Percentiles rank a stretch among this genome's conserved stretches.
Conservation (phyloP, 805 yeast genomes). For the Candida stauntonica region DNA sequence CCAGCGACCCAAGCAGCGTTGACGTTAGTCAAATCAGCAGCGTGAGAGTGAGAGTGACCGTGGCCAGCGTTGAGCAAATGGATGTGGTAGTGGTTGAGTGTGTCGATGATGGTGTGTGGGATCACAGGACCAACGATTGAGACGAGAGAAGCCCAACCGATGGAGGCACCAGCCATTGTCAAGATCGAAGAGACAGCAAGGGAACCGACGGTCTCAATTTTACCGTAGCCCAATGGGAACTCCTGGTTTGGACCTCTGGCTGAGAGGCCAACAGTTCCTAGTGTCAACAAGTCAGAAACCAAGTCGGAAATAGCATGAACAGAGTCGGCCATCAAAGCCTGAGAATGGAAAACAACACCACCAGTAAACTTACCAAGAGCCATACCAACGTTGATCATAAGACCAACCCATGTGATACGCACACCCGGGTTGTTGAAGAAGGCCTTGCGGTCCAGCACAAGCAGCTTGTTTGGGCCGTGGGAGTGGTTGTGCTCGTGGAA, state of each 20-base stretch:
- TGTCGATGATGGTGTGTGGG: conserved; percentile 58
- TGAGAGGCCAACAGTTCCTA: conserved; percentile 82
- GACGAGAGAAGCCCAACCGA: conserved; percentile 80
- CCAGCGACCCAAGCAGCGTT: conserved; percentile 97
- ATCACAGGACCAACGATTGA: conserved; percentile 63
- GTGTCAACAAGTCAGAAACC: conserved; percentile 82
- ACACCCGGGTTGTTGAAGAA: conserved; percentile 74
- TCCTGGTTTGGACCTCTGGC: conserved; percentile 48
- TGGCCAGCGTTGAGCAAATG: conserved; percentile 39
- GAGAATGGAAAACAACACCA: conserved; percentile 90
- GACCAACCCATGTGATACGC: conserved; percentile 88
- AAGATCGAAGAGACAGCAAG: conserved; percentile 80
- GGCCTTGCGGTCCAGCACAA: conserved; percentile 38
- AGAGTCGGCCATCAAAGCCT: conserved; percentile 90
- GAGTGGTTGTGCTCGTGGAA: conserved; percentile 30
- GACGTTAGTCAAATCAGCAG: conserved; percentile 52
- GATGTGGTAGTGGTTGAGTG: conserved; percentile 45
- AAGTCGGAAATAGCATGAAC: conserved; percentile 89
- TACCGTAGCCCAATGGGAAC: conserved; percentile 90
- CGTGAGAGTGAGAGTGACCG: conserved; percentile 28
- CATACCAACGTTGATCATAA: conserved; percentile 77
- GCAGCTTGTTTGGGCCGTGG: conserved; percentile 31
- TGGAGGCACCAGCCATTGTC: conserved; percentile 82
- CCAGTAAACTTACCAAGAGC: conserved; percentile 85
- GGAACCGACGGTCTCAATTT: conserved; percentile 89